phyloP scores from a whole-genome alignment of 2,329 filamentous ascomycete species.

The Aspergillus ruber region DNA sequence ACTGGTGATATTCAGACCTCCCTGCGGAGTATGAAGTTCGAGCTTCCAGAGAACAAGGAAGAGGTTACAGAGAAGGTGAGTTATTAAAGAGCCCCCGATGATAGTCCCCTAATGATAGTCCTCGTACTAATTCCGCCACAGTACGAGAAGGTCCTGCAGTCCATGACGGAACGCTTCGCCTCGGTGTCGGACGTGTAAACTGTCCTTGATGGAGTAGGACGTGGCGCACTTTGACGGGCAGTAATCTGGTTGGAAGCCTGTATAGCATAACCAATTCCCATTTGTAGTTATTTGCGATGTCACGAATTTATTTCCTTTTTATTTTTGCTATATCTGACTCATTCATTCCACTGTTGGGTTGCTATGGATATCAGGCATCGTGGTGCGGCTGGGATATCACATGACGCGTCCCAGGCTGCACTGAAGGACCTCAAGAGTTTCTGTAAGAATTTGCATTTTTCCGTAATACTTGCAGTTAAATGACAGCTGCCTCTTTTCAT shows the following conservation, averaged over 20 bases:
- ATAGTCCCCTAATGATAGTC: conserved; percentile 8
- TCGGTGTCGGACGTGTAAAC: conserved; percentile 89
- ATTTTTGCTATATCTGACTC: no score
- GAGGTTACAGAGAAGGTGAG: conserved; percentile 74
- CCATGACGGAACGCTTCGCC: conserved; percentile 96
- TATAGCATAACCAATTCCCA: conserved; percentile 29
- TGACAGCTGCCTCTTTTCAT: no score
- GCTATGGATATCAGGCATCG: no score
- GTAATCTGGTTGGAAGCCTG: conserved; percentile 9
- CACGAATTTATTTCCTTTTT: background rate
- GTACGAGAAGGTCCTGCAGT: conserved; percentile 88
- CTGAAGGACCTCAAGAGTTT: no score
- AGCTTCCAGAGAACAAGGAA: conserved; percentile 80
- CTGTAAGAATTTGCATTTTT: no score
- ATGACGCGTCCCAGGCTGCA: no score
- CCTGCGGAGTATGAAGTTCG: conserved; percentile 92
- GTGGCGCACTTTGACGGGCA: background rate
- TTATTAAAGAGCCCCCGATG: background rate
- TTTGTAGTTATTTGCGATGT: conserved; percentile 24
- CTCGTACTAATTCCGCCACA: conserved; percentile 43
- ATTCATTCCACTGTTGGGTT: no score
- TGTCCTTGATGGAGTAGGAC: background rate
- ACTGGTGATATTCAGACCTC: conserved; percentile 80
- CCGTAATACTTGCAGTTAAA: no score
- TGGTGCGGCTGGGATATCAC: no score